Evolutionary conservation across 2,329 filamentous ascomycete genomes (phyloP), one percentile per base, ranked within the genome.

Genomic region (Epichloe baconii): DNA sequence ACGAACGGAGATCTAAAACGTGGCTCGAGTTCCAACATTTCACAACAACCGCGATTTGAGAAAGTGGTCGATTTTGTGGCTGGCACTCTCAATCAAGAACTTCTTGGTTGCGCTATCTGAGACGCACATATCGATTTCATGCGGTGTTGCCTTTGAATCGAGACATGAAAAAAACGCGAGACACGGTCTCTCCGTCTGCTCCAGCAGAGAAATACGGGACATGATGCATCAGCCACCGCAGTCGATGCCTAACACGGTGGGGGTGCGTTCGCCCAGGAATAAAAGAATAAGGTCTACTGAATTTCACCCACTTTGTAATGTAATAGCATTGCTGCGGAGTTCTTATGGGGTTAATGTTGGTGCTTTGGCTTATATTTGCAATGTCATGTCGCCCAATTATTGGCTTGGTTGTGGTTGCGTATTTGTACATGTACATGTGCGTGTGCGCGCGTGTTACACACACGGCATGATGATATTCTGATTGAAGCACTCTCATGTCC

Each of bases 1-100:
- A 68, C 26, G 62, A 69, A 53, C 66, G 63, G 56, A 64, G 67
- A 10, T 70, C 68, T 14, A 62, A 67, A 53, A 66, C 61, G 44
- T 68, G 66, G 66, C 57, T 74, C 41, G 60, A 66, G 49, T 49
- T 58, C 17, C 54, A 58, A n/a, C 56, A 59, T 19, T 38, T 55
- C 38, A 53, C 53, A 19, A 55, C 53, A 4, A 56, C 43, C 14
- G 52, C 48, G 23, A 57, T 52, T 43, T 54, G 48, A 52, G n/a
- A 40, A 4, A 19, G n/a, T 8, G 15, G 26, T 23, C n/a, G n/a
- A 36, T 12, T 31, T 31, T 31, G 26, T 31, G 26, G 26, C 26
- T 31, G 26, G 26, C 8, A 31, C 26, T 31, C 26, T 31, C 8
- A 4, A 31, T 31, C 26, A 10, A 31, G 26, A 10, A 31, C 26